Conservation (phyloP, 305 asterid genomes). For the Solanum hybrid region DNA sequence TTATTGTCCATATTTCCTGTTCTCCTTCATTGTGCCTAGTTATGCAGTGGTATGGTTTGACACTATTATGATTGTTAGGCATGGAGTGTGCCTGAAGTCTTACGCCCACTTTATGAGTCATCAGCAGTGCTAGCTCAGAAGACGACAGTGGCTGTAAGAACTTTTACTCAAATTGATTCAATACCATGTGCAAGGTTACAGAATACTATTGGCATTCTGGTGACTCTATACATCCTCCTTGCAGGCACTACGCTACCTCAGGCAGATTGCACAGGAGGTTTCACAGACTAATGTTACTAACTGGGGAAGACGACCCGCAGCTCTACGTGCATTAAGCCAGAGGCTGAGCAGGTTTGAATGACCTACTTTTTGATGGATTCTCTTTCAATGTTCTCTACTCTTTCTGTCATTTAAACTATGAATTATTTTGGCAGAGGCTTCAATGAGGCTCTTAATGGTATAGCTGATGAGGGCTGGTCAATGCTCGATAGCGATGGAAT, state of each 20-base stretch:
- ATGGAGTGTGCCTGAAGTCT: constrained; percentile 80
- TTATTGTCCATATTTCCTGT: background rate
- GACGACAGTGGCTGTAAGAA: constrained; percentile 68
- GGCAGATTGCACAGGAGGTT: constrained; percentile 75
- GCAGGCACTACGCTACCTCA: constrained; percentile 84
- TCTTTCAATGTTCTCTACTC: background rate
- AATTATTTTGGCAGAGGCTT: constrained; percentile 50
- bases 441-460: constrained; percentile 81
- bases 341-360: constrained; percentile 60
- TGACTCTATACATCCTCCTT: background rate
- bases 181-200: background rate
- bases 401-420: background rate
- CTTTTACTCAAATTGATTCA: background rate
- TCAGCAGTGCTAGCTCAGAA: constrained; percentile 72
- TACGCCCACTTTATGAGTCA: constrained; percentile 84
- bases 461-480: constrained; percentile 76
- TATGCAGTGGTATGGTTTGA: background rate
- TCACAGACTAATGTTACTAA: constrained; percentile 57
- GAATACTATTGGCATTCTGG: background rate
- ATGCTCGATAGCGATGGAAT: constrained; percentile 57
- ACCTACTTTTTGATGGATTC: background rate
- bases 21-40: background rate
- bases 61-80: constrained; percentile 29
- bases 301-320: constrained; percentile 87
- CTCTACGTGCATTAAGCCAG: constrained; percentile 74